phyloP scores from a whole-genome alignment of 805 yeast genomes.

The Zygosaccharomyces pseudorouxii region DNA sequence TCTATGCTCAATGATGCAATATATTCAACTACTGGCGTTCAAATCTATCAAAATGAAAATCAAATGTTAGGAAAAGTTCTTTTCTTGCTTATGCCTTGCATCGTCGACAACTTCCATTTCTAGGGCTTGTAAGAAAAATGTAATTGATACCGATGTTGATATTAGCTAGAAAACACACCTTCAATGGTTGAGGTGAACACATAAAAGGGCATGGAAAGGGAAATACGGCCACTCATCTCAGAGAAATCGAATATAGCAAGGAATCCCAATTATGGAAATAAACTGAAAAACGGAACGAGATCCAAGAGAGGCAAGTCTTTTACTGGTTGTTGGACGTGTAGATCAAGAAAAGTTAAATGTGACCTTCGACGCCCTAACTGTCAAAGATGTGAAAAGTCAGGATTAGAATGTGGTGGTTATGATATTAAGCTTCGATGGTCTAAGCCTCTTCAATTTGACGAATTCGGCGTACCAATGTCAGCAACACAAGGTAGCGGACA shows the following conservation, averaged over 20 bases:
- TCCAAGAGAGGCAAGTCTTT: constrained; percentile 58
- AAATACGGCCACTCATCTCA: neutral
- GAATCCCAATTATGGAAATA: neutral
- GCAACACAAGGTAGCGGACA: constrained; percentile 11
- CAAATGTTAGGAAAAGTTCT: neutral
- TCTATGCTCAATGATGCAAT: too few species aligned
- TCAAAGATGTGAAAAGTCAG: constrained; percentile 61
- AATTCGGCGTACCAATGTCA: constrained; percentile 35
- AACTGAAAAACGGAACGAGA: neutral
- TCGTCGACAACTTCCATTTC: constrained; percentile 5
- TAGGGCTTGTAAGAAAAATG: neutral
- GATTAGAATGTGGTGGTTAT: constrained; percentile 74
- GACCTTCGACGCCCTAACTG: constrained; percentile 70
- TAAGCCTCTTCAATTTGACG: constrained; percentile 48
- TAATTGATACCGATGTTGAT: neutral
- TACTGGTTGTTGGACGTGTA: constrained; percentile 85
- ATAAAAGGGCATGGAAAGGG: neutral
- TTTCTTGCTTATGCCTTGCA: neutral
- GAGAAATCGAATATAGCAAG: neutral
- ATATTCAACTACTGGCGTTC: too few species aligned
- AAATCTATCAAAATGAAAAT: neutral
- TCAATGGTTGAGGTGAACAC: neutral
- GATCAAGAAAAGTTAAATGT: constrained; percentile 75
- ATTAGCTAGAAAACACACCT: neutral
- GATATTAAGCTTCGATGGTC: constrained; percentile 77